Base-by-base conservation (phyloP, 192 early-diverging fungal genomes). In the Backusella macrospora region DNA sequence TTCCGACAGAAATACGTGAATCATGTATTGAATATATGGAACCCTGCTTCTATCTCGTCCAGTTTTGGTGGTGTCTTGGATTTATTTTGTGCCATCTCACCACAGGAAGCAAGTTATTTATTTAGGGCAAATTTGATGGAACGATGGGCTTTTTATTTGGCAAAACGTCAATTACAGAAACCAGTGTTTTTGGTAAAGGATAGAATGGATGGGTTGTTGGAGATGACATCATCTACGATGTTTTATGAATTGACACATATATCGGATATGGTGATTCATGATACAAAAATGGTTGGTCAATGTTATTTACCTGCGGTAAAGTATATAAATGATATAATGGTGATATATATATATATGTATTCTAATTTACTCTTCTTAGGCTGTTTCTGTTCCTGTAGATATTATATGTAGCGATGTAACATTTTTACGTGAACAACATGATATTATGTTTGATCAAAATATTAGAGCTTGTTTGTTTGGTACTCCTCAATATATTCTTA, bases 301-400 rank as follows among this genome's bases (percentile, higher is more conserved):
- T 79, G 75, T 12, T 82, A 82, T 64, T 70, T 78, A 46, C 78
- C 75, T 37, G 77, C 63, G 37, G 71, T 80, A 70, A 72, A 47
- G 16, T 16, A 29, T 42, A n/a, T n/a, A n/a, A n/a, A n/a, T n/a
- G n/a, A n/a, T n/a, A n/a, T n/a, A n/a, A n/a, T n/a, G n/a, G n/a
- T n/a, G n/a, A n/a, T n/a, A n/a, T n/a, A n/a, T n/a, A n/a, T n/a
- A n/a, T n/a, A n/a, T n/a, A n/a, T n/a, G n/a, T n/a, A n/a, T n/a
- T n/a, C n/a, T n/a, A n/a, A n/a, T n/a, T n/a, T n/a, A n/a, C n/a
- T n/a, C n/a, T n/a, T n/a, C 38, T 5, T 48, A 84, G 48, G 92
- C 81, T 0, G 77, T 86, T 18, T 84, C 92, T 8, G 88, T 90
- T 7, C 89, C 91, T 2, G 83, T 86, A 16, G 85, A 90, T 16